Percentiles rank a stretch among this genome's conserved stretches.
Evolutionary conservation across 495 filamentous ascomycete genomes (phyloP).

Genomic region (Pyrenula aspistea): DNA sequence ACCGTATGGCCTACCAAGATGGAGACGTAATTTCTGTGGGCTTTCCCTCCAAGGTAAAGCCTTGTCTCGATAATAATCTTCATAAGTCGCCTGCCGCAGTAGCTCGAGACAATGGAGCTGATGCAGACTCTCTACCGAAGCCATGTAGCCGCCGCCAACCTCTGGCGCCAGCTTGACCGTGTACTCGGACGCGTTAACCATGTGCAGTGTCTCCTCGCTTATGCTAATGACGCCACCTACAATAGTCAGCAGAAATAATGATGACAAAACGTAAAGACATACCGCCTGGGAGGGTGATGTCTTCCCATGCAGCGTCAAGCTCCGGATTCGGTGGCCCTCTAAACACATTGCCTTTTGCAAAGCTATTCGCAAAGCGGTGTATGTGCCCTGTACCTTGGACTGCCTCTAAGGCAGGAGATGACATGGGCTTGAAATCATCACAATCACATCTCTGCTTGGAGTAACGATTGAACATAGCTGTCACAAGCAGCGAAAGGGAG

Average conservation of each 20-base stretch:
- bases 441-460: not conserved
- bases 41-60: not conserved
- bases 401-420: not conserved
- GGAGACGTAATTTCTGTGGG: not conserved
- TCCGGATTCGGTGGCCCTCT: slow-evolving; percentile 37
- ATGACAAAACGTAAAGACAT: not conserved
- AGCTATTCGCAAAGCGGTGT: slow-evolving; percentile 32
- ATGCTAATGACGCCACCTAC: not conserved
- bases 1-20: not conserved
- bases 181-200: not conserved
- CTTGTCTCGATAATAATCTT: not conserved
- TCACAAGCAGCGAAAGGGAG: not conserved
- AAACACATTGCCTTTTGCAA: slow-evolving; percentile 39
- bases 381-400: not conserved
- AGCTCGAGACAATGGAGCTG: slow-evolving; percentile 39
- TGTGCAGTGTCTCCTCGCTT: not conserved
- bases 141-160: slow-evolving; percentile 42
- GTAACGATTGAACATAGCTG: not conserved
- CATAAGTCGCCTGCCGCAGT: not conserved
- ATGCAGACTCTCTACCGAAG: slow-evolving; percentile 43
- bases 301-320: slow-evolving; percentile 45
- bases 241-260: not conserved
- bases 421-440: not conserved
- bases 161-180: slow-evolving; percentile 26
- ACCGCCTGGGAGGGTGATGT: slow-evolving; percentile 24